phyloP scores from a whole-genome alignment of 192 early-diverging fungal genomes.

The Pilobolus umbonatus region DNA sequence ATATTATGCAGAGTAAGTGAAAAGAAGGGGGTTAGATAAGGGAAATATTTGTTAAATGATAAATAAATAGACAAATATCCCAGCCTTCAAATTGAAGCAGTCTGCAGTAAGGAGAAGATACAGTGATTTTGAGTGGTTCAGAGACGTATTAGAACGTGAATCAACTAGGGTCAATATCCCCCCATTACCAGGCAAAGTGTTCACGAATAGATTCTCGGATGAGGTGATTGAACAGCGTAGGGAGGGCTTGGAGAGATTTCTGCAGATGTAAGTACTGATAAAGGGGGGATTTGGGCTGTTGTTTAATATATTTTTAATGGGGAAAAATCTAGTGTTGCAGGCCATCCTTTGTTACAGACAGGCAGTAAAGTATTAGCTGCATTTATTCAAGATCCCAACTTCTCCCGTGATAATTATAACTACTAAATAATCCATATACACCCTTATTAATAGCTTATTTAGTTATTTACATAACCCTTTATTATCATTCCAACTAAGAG shows the following conservation, averaged over 20 bases:
- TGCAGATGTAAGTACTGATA: constrained; percentile 78
- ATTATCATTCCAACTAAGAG: no score
- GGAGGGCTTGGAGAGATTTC: constrained; percentile 86
- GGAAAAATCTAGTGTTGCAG: constrained; percentile 61
- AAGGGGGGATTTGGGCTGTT: neutral
- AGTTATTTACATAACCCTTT: no score
- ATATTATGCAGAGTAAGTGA: constrained; percentile 80
- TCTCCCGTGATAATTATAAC: constrained; percentile 71
- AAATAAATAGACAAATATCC: constrained; percentile 81
- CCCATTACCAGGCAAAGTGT: constrained; percentile 93
- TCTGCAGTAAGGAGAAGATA: constrained; percentile 88
- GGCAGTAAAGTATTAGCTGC: constrained; percentile 90
- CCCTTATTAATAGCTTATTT: no score
- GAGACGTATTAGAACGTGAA: constrained; percentile 90
- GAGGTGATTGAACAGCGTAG: constrained; percentile 93
- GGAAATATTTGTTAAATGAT: neutral
- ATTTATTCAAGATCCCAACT: constrained; percentile 92
- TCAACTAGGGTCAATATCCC: constrained; percentile 92
- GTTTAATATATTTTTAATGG: neutral
- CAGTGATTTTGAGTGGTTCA: constrained; percentile 99
- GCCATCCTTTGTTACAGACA: constrained; percentile 96
- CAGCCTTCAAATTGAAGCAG: constrained; percentile 84
- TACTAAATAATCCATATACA: constrained; percentile 36
- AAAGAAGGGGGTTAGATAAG: neutral
- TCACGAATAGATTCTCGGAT: constrained; percentile 91